These are phyloP conservation scores for Mycena rebaudengoi DNA, from an alignment of 768 basidiomycete genomes.

Conservation along the genomic window DNA sequence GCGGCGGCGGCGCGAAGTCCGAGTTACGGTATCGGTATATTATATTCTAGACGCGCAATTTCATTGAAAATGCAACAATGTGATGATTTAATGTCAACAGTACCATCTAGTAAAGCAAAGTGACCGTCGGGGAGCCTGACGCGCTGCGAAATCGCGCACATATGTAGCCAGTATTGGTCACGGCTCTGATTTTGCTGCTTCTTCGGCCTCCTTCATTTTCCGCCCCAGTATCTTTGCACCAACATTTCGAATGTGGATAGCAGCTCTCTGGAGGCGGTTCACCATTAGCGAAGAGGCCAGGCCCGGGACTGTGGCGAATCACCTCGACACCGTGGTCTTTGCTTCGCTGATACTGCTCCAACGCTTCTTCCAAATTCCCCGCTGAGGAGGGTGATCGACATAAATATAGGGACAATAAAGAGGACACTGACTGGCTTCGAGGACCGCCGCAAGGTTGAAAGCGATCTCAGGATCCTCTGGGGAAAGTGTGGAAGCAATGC, in stretches of 20 bases:
- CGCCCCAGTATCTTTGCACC: slow-evolving; percentile 82
- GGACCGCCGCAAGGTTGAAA: slow-evolving; percentile 90
- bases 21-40: slow-evolving; percentile 13
- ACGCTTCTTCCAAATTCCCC: slow-evolving; percentile 81
- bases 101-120: too few relatives aligned
- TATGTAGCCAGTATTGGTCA: background rate
- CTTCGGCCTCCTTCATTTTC: slow-evolving; percentile 58
- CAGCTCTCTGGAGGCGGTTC: slow-evolving; percentile 56
- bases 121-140: too few relatives aligned
- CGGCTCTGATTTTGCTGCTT: slow-evolving; percentile 38
- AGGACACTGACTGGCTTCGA: slow-evolving; percentile 80
- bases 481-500: slow-evolving; percentile 82
- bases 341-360: slow-evolving; percentile 83
- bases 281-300: background rate
- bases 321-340: slow-evolving; percentile 77
- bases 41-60: slow-evolving; percentile 4
- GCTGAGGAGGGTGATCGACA: slow-evolving; percentile 52
- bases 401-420: slow-evolving; percentile 47
- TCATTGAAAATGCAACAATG: slow-evolving; percentile 12
- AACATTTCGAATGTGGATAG: slow-evolving; percentile 86
- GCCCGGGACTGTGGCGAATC: background rate
- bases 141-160: background rate
- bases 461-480: slow-evolving; percentile 93
- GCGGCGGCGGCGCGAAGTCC: too few relatives aligned
- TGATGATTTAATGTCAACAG: too few relatives aligned